Evolutionary conservation across 345 rosid genomes (phyloP).

Genomic region (Corymbia maculata): DNA sequence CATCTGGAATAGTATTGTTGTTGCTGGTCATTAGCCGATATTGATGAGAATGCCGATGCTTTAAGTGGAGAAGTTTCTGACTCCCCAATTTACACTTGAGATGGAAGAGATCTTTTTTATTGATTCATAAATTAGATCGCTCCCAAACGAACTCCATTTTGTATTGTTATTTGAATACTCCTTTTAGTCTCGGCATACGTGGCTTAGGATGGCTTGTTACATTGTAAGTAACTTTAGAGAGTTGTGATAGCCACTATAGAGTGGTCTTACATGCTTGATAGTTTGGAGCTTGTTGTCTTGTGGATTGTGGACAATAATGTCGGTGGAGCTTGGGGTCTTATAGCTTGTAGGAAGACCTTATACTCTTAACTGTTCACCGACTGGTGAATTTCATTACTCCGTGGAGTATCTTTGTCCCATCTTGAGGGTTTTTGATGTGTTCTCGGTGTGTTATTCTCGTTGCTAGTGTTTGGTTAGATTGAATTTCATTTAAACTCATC

Average conservation of each 20-base stretch:
- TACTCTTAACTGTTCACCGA: neutral
- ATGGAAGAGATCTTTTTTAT: neutral
- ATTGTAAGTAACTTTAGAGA: neutral
- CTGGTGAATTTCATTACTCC: neutral
- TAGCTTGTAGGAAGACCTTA: neutral
- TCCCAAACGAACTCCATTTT: neutral
- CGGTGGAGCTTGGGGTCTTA: neutral
- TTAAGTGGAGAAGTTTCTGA: neutral
- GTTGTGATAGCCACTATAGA: neutral
- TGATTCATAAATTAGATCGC: neutral
- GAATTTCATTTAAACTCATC: neutral
- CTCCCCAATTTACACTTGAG: neutral
- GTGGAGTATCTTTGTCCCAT: neutral
- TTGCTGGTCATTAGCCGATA: neutral
- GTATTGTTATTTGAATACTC: neutral
- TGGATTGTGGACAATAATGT: neutral
- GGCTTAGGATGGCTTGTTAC: neutral
- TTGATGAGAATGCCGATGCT: neutral
- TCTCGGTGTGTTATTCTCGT: neutral
- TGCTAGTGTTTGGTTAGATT: neutral
- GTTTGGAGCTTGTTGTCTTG: neutral
- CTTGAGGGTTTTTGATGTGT: neutral
- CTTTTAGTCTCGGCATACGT: too few species aligned
- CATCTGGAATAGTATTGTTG: neutral
- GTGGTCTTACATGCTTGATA: neutral